A percentile compares a stretch with the other conserved stretches of the same genome.
These are phyloP conservation scores for Didymella pomorum DNA, from an alignment of 2,329 filamentous ascomycete genomes.

Conservation along the genomic window DNA sequence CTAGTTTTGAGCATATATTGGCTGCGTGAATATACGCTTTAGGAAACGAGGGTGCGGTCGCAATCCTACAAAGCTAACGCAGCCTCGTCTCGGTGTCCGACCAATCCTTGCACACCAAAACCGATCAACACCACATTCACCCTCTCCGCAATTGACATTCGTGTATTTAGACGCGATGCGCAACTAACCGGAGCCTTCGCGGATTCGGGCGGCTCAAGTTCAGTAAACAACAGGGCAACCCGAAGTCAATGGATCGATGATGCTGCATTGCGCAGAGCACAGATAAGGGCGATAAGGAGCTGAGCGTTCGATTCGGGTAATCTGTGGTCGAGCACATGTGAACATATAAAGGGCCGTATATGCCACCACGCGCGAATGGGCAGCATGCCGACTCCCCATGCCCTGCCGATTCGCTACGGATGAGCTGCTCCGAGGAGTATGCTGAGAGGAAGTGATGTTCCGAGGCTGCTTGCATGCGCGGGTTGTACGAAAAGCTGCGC, in stretches of 20 bases:
- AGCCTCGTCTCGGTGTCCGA: neutral
- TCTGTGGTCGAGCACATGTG: neutral
- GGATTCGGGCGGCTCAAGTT: slow-evolving; percentile 11
- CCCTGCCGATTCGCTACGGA: slow-evolving; percentile 1
- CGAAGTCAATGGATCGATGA: slow-evolving; percentile 1
- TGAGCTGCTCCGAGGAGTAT: neutral
- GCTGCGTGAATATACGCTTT: neutral
- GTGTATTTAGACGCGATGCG: slow-evolving; percentile 4
- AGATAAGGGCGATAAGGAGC: slow-evolving; percentile 17
- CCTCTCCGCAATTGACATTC: neutral
- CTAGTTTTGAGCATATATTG: neutral
- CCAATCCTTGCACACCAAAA: neutral
- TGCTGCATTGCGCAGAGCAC: neutral
- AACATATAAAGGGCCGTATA: neutral
- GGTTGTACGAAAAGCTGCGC: neutral
- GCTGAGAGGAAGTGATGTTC: neutral
- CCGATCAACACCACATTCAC: neutral
- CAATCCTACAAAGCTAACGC: neutral
- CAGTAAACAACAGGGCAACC: neutral
- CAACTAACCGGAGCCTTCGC: slow-evolving; percentile 6
- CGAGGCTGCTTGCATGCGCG: neutral
- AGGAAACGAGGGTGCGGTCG: neutral
- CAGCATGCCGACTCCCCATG: neutral
- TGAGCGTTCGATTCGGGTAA: slow-evolving; percentile 13
- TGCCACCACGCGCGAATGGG: slow-evolving; percentile 4